A percentile compares a stretch with the other conserved stretches of the same genome.
phyloP scores from a whole-genome alignment of 1,284 basidiomycete species.

The Cutaneotrichosporon mucoides region DNA sequence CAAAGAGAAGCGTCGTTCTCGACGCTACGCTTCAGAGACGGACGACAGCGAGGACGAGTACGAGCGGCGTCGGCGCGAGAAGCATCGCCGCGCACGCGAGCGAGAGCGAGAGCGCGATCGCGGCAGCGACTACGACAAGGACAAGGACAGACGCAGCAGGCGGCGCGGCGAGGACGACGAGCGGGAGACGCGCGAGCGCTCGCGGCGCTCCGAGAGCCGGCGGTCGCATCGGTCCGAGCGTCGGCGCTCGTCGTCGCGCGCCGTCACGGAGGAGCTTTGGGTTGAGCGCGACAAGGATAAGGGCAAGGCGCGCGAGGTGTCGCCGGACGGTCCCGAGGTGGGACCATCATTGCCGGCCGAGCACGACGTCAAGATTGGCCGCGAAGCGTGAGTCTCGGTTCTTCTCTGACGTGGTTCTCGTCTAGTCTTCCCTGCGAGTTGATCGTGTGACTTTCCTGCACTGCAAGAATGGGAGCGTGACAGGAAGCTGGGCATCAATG shows the following conservation, averaged over 20 bases:
- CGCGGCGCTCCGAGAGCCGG: no score
- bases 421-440: no score
- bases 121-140: no score
- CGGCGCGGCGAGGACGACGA: constrained; percentile 24
- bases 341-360: constrained; percentile 54
- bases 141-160: background rate
- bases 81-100: constrained; percentile 50
- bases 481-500: no score
- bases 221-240: background rate
- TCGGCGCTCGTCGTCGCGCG: no score
- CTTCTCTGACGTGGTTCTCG: background rate
- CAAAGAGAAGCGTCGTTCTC: constrained; percentile 23
- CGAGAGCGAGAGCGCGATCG: background rate
- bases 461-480: no score
- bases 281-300: background rate
- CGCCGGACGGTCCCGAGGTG: constrained; percentile 65
- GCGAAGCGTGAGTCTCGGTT: constrained; percentile 52
- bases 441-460: no score
- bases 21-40: constrained; percentile 52
- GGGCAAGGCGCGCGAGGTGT: constrained; percentile 13
- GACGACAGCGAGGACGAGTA: constrained; percentile 61
- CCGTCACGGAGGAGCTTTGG: background rate
- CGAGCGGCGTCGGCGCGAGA: constrained; percentile 51
- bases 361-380: constrained; percentile 57
- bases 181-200: background rate